Percentiles rank a stretch among this genome's conserved stretches.
phyloP scores from a whole-genome alignment of 1,139 yeast species.

The Pichia sp. region DNA sequence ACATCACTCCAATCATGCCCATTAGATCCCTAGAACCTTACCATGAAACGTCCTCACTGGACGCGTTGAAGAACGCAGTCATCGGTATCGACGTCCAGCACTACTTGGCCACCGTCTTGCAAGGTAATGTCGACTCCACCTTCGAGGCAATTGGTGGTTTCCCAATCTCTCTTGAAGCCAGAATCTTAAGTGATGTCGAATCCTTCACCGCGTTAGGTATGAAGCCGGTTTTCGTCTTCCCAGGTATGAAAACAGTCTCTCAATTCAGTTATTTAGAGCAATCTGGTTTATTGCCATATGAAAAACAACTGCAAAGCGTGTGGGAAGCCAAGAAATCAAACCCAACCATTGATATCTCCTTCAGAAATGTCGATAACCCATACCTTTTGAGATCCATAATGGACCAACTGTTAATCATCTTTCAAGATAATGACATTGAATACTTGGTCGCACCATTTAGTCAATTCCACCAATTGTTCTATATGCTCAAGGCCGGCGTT shows the following conservation, averaged over 20 bases:
- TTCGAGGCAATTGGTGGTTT: slow-evolving; percentile 83
- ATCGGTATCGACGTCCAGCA: slow-evolving; percentile 87
- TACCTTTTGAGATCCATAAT: slow-evolving; percentile 49
- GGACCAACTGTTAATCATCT: slow-evolving; percentile 54
- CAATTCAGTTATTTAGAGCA: slow-evolving; percentile 32
- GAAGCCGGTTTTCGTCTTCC: slow-evolving; percentile 69
- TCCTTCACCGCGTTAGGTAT: slow-evolving; percentile 61
- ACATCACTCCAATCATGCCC: too few species aligned
- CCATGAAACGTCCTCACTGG: slow-evolving; percentile 44
- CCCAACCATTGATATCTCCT: slow-evolving; percentile 28
- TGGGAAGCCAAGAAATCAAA: slow-evolving; percentile 38
- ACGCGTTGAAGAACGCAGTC: slow-evolving; percentile 62
- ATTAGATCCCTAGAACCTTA: slow-evolving; percentile 67
- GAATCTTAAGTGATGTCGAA: slow-evolving; percentile 61
- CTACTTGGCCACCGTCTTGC: slow-evolving; percentile 62
- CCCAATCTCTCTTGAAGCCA: slow-evolving; percentile 61
- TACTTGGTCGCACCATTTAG: slow-evolving; percentile 82
- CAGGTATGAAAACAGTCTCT: slow-evolving; percentile 31
- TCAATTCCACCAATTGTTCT: slow-evolving; percentile 79
- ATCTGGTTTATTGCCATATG: slow-evolving; percentile 43
- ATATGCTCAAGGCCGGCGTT: slow-evolving; percentile 49
- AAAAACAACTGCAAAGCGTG: slow-evolving; percentile 44
- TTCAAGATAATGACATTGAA: slow-evolving; percentile 57
- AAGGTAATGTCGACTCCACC: slow-evolving; percentile 66
- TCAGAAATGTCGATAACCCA: slow-evolving; percentile 45